Base-by-base conservation (phyloP, 345 rosid species). In the Schrenkiella parvula region DNA sequence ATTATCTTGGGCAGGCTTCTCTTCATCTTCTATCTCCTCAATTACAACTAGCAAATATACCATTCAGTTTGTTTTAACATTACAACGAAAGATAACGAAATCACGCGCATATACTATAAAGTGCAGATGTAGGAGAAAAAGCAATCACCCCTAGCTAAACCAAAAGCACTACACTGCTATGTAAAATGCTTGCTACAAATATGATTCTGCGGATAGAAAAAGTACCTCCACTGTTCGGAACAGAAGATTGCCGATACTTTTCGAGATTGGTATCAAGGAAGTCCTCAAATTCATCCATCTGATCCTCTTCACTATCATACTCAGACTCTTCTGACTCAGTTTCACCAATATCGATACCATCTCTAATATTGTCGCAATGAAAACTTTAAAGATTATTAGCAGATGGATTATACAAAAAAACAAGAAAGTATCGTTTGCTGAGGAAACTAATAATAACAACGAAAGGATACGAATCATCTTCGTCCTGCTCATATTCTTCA, bases 1-100 rank as follows among this genome's bases (percentile, higher is more conserved):
- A 53, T 71, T 82, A 66, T 74, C 84, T 51, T 66, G 71, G 8
- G 44, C 31, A 48, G 87, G 84, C 69, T 84, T 79, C 42, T 88
- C 89, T 17, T 92, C 97, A 59, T 92, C 98, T 62, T 74, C 78
- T 68, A 92, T 86, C 88, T 92, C 99, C 95, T 95, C 96, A 71
- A 88, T 90, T 35, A 88, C 87, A 80, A 90, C 97, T 88, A 63
- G 43, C 18, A 66, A 55, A 59, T 9, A 69, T 3, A 26, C 6
- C 53, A 46, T 17, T 21, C 61, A 64, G 35, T 5, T 28, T 15
- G 6, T 5, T 17, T 3, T 7, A 37, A 8, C 31, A 66, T 12
- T 5, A 58, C 15, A 38, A 34, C 2, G 7, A 39, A 21, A 8
- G 9, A 31, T 21, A 32, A 31, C 8, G 29, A 54, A 50, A 29